A percentile compares a stretch with the other conserved stretches of the same genome.
These are phyloP conservation scores for Clavispora phyllophila DNA, from an alignment of 805 yeast genomes.

Conservation along the genomic window DNA sequence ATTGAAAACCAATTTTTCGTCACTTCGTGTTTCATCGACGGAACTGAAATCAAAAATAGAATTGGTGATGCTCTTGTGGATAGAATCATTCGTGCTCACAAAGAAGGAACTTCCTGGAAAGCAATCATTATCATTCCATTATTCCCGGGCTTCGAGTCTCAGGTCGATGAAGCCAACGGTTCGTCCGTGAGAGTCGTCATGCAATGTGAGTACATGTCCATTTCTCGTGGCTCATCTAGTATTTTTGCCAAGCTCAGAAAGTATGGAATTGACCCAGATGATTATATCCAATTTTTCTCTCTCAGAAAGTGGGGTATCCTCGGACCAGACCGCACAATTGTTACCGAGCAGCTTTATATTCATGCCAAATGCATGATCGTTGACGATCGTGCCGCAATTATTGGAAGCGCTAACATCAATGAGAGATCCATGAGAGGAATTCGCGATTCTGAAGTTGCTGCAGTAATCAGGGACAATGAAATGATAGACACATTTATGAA, in stretches of 20 bases:
- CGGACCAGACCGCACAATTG: slow-evolving; percentile 67
- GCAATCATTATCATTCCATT: slow-evolving; percentile 89
- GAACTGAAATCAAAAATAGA: slow-evolving; percentile 76
- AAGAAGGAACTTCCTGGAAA: slow-evolving; percentile 73
- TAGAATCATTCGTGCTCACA: slow-evolving; percentile 83
- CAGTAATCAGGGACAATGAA: slow-evolving; percentile 78
- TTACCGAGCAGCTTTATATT: slow-evolving; percentile 87
- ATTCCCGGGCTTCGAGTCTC: slow-evolving; percentile 96
- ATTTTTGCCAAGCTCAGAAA: slow-evolving; percentile 77
- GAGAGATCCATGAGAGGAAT: slow-evolving; percentile 94
- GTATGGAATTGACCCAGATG: slow-evolving; percentile 81
- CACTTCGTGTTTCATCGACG: slow-evolving; percentile 83
- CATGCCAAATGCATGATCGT: slow-evolving; percentile 91
- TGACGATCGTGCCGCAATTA: slow-evolving; percentile 89
- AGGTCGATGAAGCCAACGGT: slow-evolving; percentile 90
- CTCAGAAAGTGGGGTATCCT: slow-evolving; percentile 93
- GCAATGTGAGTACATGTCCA: slow-evolving; percentile 94
- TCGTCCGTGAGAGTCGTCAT: slow-evolving; percentile 92
- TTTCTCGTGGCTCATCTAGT: slow-evolving; percentile 83
- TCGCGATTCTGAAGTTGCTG: slow-evolving; percentile 93
- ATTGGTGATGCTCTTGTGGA: slow-evolving; percentile 98
- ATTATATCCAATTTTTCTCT: slow-evolving; percentile 87
- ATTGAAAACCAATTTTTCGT: slow-evolving; percentile 94
- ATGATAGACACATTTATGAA: slow-evolving; percentile 69
- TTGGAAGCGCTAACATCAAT: slow-evolving; percentile 96